Evolutionary conservation across 139 green algal species (phyloP).

Genomic region (Closterium sp.): DNA sequence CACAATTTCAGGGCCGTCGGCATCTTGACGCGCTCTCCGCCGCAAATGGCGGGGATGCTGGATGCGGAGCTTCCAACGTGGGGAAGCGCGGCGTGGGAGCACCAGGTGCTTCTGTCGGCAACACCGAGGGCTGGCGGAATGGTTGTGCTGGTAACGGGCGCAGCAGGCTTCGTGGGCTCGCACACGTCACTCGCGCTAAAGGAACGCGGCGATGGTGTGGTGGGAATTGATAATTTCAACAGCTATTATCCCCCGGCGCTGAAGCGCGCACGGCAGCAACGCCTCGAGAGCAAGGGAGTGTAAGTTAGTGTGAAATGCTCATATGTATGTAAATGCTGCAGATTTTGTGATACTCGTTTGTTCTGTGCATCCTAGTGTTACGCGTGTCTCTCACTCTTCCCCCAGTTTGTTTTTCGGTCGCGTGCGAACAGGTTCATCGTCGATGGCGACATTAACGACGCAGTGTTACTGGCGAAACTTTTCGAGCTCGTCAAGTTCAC

Average conservation of each 20-base stretch:
- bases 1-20: too few relatives aligned
- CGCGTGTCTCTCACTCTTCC: not conserved
- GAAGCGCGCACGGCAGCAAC: constrained; percentile 61
- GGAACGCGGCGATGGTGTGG: constrained; percentile 58
- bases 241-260: constrained; percentile 72
- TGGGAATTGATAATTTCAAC: constrained; percentile 87
- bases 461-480: constrained; percentile 54
- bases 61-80: not conserved
- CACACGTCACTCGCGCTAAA: constrained; percentile 58
- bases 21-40: too few relatives aligned
- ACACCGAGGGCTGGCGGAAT: constrained; percentile 6
- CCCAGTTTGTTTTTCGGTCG: not conserved
- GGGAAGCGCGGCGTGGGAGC: constrained; percentile 17
- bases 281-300: constrained; percentile 41
- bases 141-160: constrained; percentile 38
- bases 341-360: not conserved
- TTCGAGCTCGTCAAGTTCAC: constrained; percentile 68
- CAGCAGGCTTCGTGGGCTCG: constrained; percentile 72
- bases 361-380: not conserved
- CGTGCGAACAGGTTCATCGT: constrained; percentile 47
- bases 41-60: too few relatives aligned
- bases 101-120: not conserved
- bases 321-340: not conserved
- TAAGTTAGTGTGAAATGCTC: not conserved
- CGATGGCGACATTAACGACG: constrained; percentile 71